Evolutionary conservation across 2,329 filamentous ascomycete species (phyloP), one percentile per base, ranked within the genome.

Genomic region (Cladophialophora psammophila): DNA sequence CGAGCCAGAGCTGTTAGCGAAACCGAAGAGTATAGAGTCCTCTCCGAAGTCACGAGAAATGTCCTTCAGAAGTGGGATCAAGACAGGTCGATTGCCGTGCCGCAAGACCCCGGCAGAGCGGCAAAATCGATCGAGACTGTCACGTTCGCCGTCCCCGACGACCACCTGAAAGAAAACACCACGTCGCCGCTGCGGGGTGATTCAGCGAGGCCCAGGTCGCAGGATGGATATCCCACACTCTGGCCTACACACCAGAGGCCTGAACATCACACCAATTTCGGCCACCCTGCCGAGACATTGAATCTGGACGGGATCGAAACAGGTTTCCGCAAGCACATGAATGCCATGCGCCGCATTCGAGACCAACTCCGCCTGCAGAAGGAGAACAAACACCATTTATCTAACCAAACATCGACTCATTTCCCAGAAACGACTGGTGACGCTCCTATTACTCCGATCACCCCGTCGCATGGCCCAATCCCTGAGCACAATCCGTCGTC

Each of bases 61-160:
- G 68, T 70, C 12, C 57, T 70, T 9, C 68, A 70, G 53, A 70
- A 70, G 65, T 70, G 68, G 68, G 66, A 70, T n/a, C 15, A 59
- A 26, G 59, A 61, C 53, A 60, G 56, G 20, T 20, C 31, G 20
- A 35, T 13, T 10, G 9, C n/a, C 13, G 53, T 13, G n/a, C 35
- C 35, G 13, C 36, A 50, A 42, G 53, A 56, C 20, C 48, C 58
- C 7, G 48, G 12, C 2, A 20, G 32, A 18, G 48, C 45, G 10
- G 31, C 12, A 12, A 61, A 20, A 35, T n/a, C 45, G 5, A 54
- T 65, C 40, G 58, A 65, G 31, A 20, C 60, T 18, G 42, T 48
- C 26, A 26, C 26, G 26, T 26, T 26, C 20, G 35, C 48, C n/a
- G 56, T 63, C n/a, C 60, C 56, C 56, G 62, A 54, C 50, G 55